These are phyloP conservation scores for Trichoderma sp. DNA, from an alignment of 2,329 filamentous ascomycete species.

Conservation along the genomic window DNA sequence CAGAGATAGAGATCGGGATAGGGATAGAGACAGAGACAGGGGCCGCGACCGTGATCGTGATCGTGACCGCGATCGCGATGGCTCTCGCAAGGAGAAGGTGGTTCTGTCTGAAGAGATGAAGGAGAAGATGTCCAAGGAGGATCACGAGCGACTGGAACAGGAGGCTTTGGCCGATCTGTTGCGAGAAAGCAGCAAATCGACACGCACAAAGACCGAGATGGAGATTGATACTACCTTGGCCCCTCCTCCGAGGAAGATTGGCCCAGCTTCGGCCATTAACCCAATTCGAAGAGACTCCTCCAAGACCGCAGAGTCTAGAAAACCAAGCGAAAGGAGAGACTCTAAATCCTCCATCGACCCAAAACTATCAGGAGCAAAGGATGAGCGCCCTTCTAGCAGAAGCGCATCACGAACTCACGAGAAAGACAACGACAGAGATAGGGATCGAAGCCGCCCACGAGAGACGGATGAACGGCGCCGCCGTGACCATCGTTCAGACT, in stretches of 20 bases:
- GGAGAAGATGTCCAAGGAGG: conserved; percentile 59
- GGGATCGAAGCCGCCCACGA: conserved; percentile 33
- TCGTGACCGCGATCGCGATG: conserved; percentile 33
- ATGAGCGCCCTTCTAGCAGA: conserved; percentile 37
- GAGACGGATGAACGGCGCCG: conserved; percentile 34
- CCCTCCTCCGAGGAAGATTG: conserved; percentile 55
- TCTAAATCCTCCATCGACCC: conserved; percentile 31
- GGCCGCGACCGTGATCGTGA: conserved; percentile 29
- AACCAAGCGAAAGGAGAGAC: conserved; percentile 39
- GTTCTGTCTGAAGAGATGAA: conserved; percentile 49
- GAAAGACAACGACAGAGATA: conserved; percentile 30
- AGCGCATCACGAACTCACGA: conserved; percentile 36
- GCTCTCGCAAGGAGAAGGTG: conserved; percentile 39
- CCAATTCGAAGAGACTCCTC: conserved; percentile 52
- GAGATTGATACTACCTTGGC: conserved; percentile 58
- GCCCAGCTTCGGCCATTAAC: conserved; percentile 59
- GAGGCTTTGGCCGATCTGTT: conserved; percentile 60
- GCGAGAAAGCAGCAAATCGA: conserved; percentile 57
- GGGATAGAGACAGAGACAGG: conserved; percentile 32
- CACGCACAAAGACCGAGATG: conserved; percentile 53
- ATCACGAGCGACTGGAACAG: conserved; percentile 58
- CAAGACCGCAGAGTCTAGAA: conserved; percentile 46
- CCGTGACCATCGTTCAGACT: conserved; percentile 42
- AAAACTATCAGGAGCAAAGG: conserved; percentile 29
- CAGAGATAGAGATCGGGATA: conserved; percentile 38